These are phyloP conservation scores for Daldinia loculata DNA, from an alignment of 495 filamentous ascomycete genomes.

Conservation along the genomic window DNA sequence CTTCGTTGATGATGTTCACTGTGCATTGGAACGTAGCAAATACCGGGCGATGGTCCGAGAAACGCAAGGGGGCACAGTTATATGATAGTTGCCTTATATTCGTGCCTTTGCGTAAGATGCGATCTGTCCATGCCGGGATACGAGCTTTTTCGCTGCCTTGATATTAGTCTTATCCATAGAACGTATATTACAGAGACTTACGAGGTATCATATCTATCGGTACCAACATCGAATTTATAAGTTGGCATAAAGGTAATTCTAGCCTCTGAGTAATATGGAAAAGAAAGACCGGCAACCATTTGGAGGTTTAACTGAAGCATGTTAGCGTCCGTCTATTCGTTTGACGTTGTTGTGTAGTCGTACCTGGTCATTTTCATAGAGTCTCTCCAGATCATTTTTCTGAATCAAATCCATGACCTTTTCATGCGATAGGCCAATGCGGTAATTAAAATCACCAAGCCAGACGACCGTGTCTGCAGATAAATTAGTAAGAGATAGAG, in stretches of 20 bases:
- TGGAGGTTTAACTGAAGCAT: constrained; percentile 80
- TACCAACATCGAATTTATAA: constrained; percentile 92
- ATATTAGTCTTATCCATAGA: constrained; percentile 15
- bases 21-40: constrained; percentile 86
- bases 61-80: constrained; percentile 75
- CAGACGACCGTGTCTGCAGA: constrained; percentile 82
- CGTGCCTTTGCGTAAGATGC: constrained; percentile 83
- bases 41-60: constrained; percentile 95
- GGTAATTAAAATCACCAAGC: constrained; percentile 99
- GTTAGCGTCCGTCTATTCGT: constrained; percentile 29
- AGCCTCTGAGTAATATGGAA: constrained; percentile 90
- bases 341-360: constrained; percentile 11
- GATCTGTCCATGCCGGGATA: constrained; percentile 97
- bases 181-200: constrained; percentile 52
- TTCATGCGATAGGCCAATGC: constrained; percentile 86
- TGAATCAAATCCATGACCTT: constrained; percentile 77
- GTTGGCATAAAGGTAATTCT: constrained; percentile 87
- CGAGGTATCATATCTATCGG: constrained; percentile 91
- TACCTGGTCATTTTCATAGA: constrained; percentile 95
- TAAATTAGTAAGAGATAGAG: not conserved
- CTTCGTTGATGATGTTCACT: constrained; percentile 80
- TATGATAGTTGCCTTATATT: constrained; percentile 86
- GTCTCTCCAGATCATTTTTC: constrained; percentile 72
- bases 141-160: constrained; percentile 80
- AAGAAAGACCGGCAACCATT: constrained; percentile 91